phyloP scores from a whole-genome alignment of 1,139 yeast species.

The Pichia sp. region DNA sequence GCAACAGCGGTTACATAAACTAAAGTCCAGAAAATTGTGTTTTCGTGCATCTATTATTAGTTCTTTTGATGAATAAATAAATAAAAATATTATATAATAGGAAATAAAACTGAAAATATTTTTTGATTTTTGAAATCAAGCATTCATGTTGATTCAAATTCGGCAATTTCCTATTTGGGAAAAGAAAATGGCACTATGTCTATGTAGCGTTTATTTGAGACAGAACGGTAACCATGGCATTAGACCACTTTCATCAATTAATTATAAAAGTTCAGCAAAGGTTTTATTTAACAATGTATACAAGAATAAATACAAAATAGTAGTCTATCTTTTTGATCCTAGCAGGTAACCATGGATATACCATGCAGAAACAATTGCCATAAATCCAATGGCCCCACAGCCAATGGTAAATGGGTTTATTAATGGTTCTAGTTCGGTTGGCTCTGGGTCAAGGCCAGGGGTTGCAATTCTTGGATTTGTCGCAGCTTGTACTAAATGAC shows the following conservation, averaged over 20 bases:
- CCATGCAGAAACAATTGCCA: slow-evolving; percentile 55
- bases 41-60: background rate
- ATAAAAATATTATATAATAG: too few species aligned
- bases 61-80: background rate
- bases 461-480: slow-evolving; percentile 71
- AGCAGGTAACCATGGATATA: slow-evolving; percentile 46
- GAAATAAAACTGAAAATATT: too few species aligned
- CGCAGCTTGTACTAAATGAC: slow-evolving; percentile 86
- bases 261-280: too few species aligned
- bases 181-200: too few species aligned
- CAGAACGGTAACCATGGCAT: too few species aligned
- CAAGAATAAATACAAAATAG: background rate
- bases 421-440: slow-evolving; percentile 39
- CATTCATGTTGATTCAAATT: too few species aligned
- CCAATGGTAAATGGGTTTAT: slow-evolving; percentile 51
- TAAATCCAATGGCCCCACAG: slow-evolving; percentile 61
- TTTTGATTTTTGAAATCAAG: too few species aligned
- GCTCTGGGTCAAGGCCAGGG: slow-evolving; percentile 71
- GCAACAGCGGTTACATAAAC: slow-evolving; percentile 28
- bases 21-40: background rate
- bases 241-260: too few species aligned
- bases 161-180: too few species aligned
- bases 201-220: too few species aligned
- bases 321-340: background rate
- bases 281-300: background rate